Conservation (phyloP, 768 basidiomycete genomes). For the Termitomyces bulborhizus region DNA sequence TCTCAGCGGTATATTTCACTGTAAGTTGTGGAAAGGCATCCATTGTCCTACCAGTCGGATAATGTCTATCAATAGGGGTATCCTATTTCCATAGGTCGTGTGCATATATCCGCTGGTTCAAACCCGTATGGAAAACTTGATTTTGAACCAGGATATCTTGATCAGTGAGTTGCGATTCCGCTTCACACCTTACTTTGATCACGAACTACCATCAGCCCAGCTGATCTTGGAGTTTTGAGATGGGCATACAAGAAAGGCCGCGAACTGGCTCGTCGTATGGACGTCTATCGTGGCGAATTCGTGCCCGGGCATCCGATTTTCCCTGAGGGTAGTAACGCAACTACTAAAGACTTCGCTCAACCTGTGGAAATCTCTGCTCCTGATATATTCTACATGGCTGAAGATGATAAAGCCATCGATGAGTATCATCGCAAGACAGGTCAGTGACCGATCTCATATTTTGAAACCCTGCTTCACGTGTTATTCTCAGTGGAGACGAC, state of each 20-base stretch:
- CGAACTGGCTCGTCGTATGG: constrained; percentile 52
- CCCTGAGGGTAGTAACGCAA: constrained; percentile 26
- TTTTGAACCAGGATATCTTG: constrained; percentile 41
- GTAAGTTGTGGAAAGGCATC: constrained; percentile 14
- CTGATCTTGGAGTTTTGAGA: constrained; percentile 38
- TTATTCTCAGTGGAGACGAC: constrained; percentile 29
- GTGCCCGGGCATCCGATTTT: constrained; percentile 29
- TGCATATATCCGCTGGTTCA: constrained; percentile 39
- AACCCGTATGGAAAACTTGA: constrained; percentile 34
- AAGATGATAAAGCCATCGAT: constrained; percentile 39
- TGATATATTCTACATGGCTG: constrained; percentile 33
- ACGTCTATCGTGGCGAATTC: constrained; percentile 33
- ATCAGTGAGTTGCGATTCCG: constrained; percentile 27
- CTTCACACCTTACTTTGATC: neutral
- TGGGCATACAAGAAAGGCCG: constrained; percentile 52
- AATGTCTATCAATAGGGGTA: constrained; percentile 26
- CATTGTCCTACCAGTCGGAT: constrained; percentile 11
- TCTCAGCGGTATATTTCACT: constrained; percentile 15
- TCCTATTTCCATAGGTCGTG: constrained; percentile 39
- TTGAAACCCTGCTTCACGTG: neutral
- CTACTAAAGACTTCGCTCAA: constrained; percentile 11
- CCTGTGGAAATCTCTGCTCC: constrained; percentile 28
- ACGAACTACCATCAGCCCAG: constrained; percentile 19
- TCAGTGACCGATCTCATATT: constrained; percentile 12
- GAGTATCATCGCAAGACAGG: constrained; percentile 26